Evolutionary conservation across 108 stramenopile species (phyloP), one percentile per base, ranked within the genome.

Genomic region (Schizochytrium sp.): DNA sequence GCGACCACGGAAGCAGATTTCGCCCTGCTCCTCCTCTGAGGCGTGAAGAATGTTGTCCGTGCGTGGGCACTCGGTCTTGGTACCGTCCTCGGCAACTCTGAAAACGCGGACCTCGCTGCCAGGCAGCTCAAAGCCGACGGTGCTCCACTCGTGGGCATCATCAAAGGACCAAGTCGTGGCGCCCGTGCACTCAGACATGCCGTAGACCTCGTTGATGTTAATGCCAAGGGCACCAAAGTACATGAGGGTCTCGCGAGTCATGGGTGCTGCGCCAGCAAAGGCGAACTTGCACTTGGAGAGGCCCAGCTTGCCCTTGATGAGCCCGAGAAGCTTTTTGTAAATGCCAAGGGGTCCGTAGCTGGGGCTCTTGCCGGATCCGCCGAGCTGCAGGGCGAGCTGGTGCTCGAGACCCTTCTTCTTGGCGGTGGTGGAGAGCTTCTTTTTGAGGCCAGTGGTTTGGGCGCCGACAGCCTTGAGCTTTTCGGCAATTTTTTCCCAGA

Each of bases 401-500:
- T 92, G 58, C 72, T 91, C 92, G 44, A 72, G 43, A 19, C 92
- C 93, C 89, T 88, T 91, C 59, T 58, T 44, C 90, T 94, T 94
- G 34, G 94, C 93, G 93, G 91, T 93, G 34, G 93, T 92, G 58
- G 91, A 72, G 21, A 94, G 89, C 87, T 91, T 90, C 90, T 94
- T 93, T 90, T 93, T 94, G 45, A 89, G 43, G 57, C 94, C 93
- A 21, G 91, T 92, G 87, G 93, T 92, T 43, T 89, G 47, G 58
- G 92, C 91, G 57, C 93, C 94, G 14, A 94, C 72, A 44, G 90
- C 93, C 58, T 91, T 90, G 91, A 94, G 93, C 91, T 93, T 93
- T 92, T 94, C 94, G 60, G 93, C 91, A 87, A 94, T 94, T 91
- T 94, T 94, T 89, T 94, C 94, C 93, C 94, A 94, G 58, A 94